phyloP scores from a whole-genome alignment of 352 stramenopile genomes.

The Phytopythium boreale region DNA sequence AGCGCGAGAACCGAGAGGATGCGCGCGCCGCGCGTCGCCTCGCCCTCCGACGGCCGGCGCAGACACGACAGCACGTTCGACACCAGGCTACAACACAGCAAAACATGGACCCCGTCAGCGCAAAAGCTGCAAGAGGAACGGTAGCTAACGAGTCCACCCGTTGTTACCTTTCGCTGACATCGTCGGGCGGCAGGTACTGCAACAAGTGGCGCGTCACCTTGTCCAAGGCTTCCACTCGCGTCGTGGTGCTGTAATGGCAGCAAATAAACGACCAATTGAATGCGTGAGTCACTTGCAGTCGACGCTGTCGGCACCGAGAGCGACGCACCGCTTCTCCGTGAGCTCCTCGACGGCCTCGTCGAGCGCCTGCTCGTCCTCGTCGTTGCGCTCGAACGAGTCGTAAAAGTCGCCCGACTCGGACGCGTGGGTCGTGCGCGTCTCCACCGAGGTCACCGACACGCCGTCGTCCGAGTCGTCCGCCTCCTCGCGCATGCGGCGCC shows the following conservation, averaged over 20 bases:
- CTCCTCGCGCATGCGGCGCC: conserved; percentile 61
- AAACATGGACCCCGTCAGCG: background rate
- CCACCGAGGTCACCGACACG: conserved; percentile 61
- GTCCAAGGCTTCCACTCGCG: conserved; percentile 63
- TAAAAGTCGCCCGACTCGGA: conserved; percentile 73
- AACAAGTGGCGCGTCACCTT: conserved; percentile 57
- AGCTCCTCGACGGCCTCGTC: conserved; percentile 77
- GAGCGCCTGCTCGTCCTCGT: conserved; percentile 61
- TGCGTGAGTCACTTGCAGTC: conserved; percentile 2
- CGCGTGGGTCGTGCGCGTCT: conserved; percentile 56
- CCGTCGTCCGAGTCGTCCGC: conserved; percentile 67
- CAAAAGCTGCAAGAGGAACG: background rate
- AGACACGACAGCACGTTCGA: conserved; percentile 64
- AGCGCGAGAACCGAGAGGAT: conserved; percentile 74
- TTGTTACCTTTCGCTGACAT: conserved; percentile 65
- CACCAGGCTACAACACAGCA: conserved; percentile 46
- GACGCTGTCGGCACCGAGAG: background rate
- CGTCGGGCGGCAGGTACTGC: conserved; percentile 66
- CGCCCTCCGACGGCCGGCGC: conserved; percentile 65
- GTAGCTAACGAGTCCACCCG: too few species aligned
- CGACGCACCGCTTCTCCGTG: conserved; percentile 62
- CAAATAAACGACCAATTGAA: background rate
- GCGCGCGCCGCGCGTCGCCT: conserved; percentile 60
- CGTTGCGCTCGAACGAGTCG: conserved; percentile 54
- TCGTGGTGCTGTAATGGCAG: conserved; percentile 47